Percentiles rank a stretch among this genome's conserved stretches.
Evolutionary conservation across 1,284 basidiomycete species (phyloP).

Genomic region (Irpex sp.): DNA sequence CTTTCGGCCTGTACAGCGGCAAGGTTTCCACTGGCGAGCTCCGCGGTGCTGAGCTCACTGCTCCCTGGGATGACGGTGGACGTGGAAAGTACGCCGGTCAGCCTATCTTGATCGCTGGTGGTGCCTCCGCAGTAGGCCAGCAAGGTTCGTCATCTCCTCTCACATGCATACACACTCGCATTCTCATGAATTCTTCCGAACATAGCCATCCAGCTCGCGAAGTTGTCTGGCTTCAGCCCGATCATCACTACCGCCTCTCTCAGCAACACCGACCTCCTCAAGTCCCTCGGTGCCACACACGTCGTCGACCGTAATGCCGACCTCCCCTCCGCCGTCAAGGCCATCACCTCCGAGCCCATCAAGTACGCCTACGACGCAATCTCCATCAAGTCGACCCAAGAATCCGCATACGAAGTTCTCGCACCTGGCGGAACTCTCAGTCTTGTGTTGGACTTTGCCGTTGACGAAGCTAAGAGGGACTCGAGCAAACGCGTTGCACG

Average conservation of each 20-base stretch:
- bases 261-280: conserved; percentile 40
- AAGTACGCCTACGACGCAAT: conserved; percentile 37
- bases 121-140: conserved; percentile 31
- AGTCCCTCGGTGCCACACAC: conserved; percentile 50
- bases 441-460: conserved; percentile 10
- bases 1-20: conserved; percentile 12
- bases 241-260: conserved; percentile 52
- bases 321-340: conserved; percentile 5
- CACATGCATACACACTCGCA: not conserved
- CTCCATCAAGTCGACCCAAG: conserved; percentile 17
- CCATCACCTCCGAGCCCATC: conserved; percentile 27
- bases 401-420: conserved; percentile 22
- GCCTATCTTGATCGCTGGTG: conserved; percentile 32
- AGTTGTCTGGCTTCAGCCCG: conserved; percentile 47
- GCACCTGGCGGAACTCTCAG: conserved; percentile 22
- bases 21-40: not conserved
- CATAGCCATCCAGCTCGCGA: conserved; percentile 51
- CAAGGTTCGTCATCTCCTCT: conserved; percentile 15
- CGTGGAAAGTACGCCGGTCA: conserved; percentile 26
- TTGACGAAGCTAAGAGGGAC: not conserved
- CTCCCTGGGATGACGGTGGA: conserved; percentile 23
- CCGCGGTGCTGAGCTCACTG: conserved; percentile 12
- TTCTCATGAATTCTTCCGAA: not conserved
- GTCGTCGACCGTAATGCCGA: conserved; percentile 43
- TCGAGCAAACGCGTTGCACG: conserved; percentile 10